These are phyloP conservation scores for Larix kaempferi DNA, from an alignment of 75 land plant genomes.

Conservation along the genomic window DNA sequence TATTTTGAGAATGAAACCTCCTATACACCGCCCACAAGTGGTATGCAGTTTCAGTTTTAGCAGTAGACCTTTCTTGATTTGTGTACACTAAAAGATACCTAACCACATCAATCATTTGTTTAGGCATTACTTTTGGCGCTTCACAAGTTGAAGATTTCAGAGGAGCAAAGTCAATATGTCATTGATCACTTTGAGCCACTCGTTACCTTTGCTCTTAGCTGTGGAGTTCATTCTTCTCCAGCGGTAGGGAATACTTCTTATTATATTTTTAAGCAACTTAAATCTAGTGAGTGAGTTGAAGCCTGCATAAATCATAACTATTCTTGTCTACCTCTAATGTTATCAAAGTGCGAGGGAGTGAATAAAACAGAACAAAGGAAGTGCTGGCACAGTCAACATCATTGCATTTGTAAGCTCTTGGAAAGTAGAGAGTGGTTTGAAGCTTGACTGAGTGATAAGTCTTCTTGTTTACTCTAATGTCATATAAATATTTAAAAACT, in stretches of 20 bases:
- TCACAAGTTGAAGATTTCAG: slow-evolving; percentile 70
- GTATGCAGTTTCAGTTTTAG: slow-evolving; percentile 30
- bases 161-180: slow-evolving; percentile 66
- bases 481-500: neutral
- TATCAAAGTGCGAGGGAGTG: neutral
- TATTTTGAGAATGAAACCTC: slow-evolving; percentile 71
- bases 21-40: slow-evolving; percentile 79
- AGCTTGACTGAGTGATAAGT: slow-evolving; percentile 1
- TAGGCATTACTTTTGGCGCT: slow-evolving; percentile 80
- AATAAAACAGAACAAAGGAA: neutral
- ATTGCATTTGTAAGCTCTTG: neutral
- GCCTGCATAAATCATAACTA: neutral
- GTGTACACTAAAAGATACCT: neutral
- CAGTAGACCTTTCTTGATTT: neutral
- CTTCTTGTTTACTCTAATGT: neutral
- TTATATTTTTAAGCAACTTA: neutral
- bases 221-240: slow-evolving; percentile 82
- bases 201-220: slow-evolving; percentile 75
- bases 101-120: neutral
- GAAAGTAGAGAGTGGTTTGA: neutral
- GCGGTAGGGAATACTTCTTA: slow-evolving; percentile 43
- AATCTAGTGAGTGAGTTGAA: neutral
- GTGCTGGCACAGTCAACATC: neutral
- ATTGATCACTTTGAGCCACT: slow-evolving; percentile 59
- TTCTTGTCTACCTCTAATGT: neutral